Percentiles rank a stretch among this genome's conserved stretches.
Conservation (phyloP, 257 asterid species). For the Marsdenia floribunda region DNA sequence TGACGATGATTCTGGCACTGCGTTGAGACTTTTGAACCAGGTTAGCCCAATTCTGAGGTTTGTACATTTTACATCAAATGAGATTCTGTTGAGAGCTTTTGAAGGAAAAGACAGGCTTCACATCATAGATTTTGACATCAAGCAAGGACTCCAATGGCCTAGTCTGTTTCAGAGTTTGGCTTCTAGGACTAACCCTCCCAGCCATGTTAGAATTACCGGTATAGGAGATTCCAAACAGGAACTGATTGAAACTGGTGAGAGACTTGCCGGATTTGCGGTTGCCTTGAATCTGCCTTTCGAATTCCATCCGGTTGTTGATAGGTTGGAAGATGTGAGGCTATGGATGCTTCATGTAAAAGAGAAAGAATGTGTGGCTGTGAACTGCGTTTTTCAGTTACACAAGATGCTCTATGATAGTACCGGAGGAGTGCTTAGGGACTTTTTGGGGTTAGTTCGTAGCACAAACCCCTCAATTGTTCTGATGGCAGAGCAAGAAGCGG, state of each 20-base stretch:
- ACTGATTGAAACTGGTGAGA: constrained; percentile 67
- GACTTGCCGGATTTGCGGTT: constrained; percentile 73
- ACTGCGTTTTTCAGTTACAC: constrained; percentile 76
- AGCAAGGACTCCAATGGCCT: constrained; percentile 97
- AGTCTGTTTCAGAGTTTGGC: constrained; percentile 86
- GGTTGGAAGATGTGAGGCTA: constrained; percentile 86
- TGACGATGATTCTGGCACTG: constrained; percentile 47
- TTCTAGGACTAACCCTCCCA: constrained; percentile 57
- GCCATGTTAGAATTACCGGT: constrained; percentile 84
- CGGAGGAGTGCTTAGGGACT: constrained; percentile 48
- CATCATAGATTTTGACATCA: constrained; percentile 81
- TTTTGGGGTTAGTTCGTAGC: constrained; percentile 70
- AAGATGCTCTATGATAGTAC: constrained; percentile 63
- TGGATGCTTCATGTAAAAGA: constrained; percentile 99
- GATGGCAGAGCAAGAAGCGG: constrained; percentile 86
- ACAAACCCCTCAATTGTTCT: constrained; percentile 58
- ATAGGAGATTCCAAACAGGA: constrained; percentile 91
- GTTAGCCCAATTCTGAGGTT: constrained; percentile 78
- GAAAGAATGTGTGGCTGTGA: constrained; percentile 67
- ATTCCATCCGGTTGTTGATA: constrained; percentile 88
- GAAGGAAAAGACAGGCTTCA: constrained; percentile 82
- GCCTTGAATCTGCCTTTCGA: constrained; percentile 60
- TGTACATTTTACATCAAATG: constrained; percentile 84
- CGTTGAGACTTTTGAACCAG: constrained; percentile 61
- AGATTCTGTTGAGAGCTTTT: constrained; percentile 70